Percentiles rank a stretch among this genome's conserved stretches.
Conservation (phyloP, 2,329 filamentous ascomycete species). For the Didymella lethalis region DNA sequence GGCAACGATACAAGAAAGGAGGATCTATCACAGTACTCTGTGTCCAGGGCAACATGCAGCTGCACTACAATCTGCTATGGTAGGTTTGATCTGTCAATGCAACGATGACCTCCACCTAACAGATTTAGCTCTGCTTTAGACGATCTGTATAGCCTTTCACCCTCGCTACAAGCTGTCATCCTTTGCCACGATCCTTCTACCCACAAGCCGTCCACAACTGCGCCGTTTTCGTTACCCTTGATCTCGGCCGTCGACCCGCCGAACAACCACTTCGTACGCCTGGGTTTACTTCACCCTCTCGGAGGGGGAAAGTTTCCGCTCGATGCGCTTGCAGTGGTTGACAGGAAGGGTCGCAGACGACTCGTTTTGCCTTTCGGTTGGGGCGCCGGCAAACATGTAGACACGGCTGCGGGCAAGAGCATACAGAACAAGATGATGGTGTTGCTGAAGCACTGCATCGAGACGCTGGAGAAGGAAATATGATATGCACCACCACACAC, state of each 20-base stretch:
- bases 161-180: conserved; percentile 44
- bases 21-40: conserved; percentile 41
- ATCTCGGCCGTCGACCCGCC: conserved; percentile 43
- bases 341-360: conserved; percentile 47
- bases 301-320: conserved; percentile 55
- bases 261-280: conserved; percentile 49
- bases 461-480: conserved; percentile 31
- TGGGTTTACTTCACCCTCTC: conserved; percentile 56
- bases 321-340: conserved; percentile 56
- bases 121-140: conserved; percentile 37
- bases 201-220: conserved; percentile 36
- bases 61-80: conserved; percentile 50
- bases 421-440: conserved; percentile 43
- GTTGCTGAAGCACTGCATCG: conserved; percentile 39
- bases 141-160: conserved; percentile 43
- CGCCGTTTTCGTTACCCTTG: conserved; percentile 41
- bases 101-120: conserved; percentile 5
- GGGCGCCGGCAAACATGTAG: conserved; percentile 52
- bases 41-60: conserved; percentile 45
- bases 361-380: conserved; percentile 56
- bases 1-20: conserved; percentile 29
- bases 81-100: conserved; percentile 20
- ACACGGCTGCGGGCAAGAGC: conserved; percentile 39
- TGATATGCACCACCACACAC: background rate
- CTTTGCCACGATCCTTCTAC: conserved; percentile 46